These are phyloP conservation scores for Malassezia pachydermatis DNA, from an alignment of 1,284 basidiomycete genomes.

Conservation along the genomic window DNA sequence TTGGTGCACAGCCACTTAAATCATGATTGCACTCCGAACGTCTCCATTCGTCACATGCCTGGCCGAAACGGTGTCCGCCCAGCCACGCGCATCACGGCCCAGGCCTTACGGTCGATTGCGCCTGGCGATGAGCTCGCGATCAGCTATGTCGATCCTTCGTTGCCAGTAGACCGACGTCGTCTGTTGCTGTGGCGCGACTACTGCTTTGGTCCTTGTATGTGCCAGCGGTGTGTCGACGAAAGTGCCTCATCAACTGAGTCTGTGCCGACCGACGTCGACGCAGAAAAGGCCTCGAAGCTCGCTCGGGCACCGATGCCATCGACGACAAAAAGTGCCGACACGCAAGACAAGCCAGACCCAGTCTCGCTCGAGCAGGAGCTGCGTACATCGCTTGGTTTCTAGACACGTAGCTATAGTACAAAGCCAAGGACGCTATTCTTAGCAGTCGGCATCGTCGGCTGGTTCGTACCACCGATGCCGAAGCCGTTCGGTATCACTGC, in stretches of 20 bases:
- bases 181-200: conserved; percentile 53
- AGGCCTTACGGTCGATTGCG: conserved; percentile 60
- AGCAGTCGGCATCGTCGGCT: conserved; percentile 31
- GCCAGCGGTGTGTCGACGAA: conserved; percentile 51
- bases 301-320: neutral
- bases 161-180: conserved; percentile 55
- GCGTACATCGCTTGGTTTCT: conserved; percentile 32
- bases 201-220: conserved; percentile 54
- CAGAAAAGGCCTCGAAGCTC: conserved; percentile 12
- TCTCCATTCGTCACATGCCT: conserved; percentile 62
- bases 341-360: neutral
- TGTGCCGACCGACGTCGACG: conserved; percentile 51
- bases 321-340: conserved; percentile 12
- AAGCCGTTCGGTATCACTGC: conserved; percentile 26
- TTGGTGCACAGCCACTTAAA: conserved; percentile 75
- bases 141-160: conserved; percentile 65
- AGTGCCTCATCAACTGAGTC: conserved; percentile 53
- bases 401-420: no score
- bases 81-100: conserved; percentile 60
- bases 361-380: conserved; percentile 34
- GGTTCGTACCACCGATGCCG: conserved; percentile 39
- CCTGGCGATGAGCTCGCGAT: conserved; percentile 62
- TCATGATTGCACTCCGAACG: conserved; percentile 68
- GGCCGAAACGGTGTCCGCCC: conserved; percentile 52
- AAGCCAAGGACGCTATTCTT: no score